Conservation (phyloP, 371 early-diverging fungal genomes). For the Mortierella sp. region DNA sequence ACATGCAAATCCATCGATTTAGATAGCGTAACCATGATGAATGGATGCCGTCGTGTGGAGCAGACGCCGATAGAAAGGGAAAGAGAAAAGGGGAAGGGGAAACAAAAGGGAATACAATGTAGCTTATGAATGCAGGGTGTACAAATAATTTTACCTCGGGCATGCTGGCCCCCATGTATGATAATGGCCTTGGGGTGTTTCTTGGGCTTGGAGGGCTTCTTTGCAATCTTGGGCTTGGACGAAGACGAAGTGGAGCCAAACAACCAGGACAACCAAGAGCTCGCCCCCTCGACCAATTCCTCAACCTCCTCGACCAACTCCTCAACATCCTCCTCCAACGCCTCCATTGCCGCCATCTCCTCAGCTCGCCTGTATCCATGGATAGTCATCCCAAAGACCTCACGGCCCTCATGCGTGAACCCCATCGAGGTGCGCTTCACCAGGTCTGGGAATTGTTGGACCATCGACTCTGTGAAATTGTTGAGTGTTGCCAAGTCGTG, state of each 20-base stretch:
- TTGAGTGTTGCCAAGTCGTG: constrained; percentile 50
- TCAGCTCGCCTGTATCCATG: constrained; percentile 28
- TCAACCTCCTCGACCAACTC: constrained; percentile 17
- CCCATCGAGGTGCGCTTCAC: constrained; percentile 57
- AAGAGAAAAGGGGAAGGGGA: not conserved
- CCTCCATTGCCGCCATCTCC: constrained; percentile 13
- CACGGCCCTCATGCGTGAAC: constrained; percentile 59
- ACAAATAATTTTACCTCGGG: constrained; percentile 40
- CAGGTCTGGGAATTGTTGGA: constrained; percentile 49
- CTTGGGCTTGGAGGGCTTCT: constrained; percentile 48
- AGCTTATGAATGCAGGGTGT: not conserved
- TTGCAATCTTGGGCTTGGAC: constrained; percentile 1
- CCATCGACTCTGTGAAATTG: constrained; percentile 53
- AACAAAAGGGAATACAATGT: too few species aligned
- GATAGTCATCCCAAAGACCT: constrained; percentile 60
- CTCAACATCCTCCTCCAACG: constrained; percentile 10
- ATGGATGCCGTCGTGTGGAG: not conserved
- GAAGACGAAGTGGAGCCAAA: constrained; percentile 11
- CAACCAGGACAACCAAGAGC: constrained; percentile 42
- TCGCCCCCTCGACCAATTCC: constrained; percentile 5
- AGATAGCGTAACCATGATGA: not conserved
- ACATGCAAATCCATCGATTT: not conserved
- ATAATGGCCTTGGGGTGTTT: constrained; percentile 54
- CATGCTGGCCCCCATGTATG: constrained; percentile 60
- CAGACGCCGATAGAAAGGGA: not conserved